Percentiles rank a stretch among this genome's conserved stretches.
Conservation (phyloP, 352 stramenopile species). For the Elongisporangium prolatum region DNA sequence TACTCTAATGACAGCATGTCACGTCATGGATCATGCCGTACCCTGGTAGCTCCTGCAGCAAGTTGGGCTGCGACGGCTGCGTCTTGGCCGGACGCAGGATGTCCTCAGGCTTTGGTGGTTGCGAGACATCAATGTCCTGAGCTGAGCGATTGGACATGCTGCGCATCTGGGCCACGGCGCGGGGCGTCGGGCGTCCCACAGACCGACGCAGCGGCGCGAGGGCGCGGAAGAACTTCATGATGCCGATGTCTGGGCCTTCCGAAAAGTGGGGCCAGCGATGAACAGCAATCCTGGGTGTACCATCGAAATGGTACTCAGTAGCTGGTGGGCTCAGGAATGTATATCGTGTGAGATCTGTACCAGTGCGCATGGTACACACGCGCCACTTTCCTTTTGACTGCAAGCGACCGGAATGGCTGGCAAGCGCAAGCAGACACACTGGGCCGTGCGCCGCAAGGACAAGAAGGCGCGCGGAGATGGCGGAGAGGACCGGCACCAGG, state of each 20-base stretch:
- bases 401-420: conserved; percentile 16
- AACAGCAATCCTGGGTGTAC: conserved; percentile 4
- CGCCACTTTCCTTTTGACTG: neutral
- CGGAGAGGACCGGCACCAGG: conserved; percentile 11
- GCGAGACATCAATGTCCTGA: conserved; percentile 8
- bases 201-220: conserved; percentile 3
- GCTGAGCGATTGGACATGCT: conserved; percentile 38
- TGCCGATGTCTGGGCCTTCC: conserved; percentile 8
- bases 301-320: conserved; percentile 5
- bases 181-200: neutral
- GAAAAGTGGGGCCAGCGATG: conserved; percentile 12
- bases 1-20: neutral
- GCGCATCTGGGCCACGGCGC: conserved; percentile 10
- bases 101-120: conserved; percentile 27
- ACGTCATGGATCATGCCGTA: conserved; percentile 5
- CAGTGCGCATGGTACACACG: neutral
- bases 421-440: conserved; percentile 74
- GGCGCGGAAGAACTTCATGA: neutral
- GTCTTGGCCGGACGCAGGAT: conserved; percentile 47
- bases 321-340: neutral
- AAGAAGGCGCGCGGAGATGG: conserved; percentile 46
- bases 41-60: conserved; percentile 57
- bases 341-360: conserved; percentile 4
- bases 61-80: conserved; percentile 47
- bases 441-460: conserved; percentile 68